These are phyloP conservation scores for Hibiscus tridactylites DNA, from an alignment of 345 rosid species.

Conservation along the genomic window DNA sequence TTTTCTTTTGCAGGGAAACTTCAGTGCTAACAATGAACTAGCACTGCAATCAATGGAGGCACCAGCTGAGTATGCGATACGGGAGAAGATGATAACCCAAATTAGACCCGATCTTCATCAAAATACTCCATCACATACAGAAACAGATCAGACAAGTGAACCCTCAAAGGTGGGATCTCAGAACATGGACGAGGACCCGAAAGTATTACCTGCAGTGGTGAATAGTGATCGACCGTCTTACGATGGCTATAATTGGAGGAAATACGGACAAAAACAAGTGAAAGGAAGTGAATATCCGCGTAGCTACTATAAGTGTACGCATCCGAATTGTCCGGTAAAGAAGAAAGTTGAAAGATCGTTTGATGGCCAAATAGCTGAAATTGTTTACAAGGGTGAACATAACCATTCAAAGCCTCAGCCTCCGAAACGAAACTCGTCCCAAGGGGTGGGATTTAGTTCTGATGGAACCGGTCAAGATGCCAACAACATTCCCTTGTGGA, in stretches of 20 bases:
- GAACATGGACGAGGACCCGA: conserved; percentile 38
- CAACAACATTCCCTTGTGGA: conserved; percentile 20
- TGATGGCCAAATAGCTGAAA: conserved; percentile 83
- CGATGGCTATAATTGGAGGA: conserved; percentile 98
- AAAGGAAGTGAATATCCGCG: conserved; percentile 96
- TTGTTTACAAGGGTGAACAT: conserved; percentile 93
- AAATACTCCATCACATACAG: conserved; percentile 21
- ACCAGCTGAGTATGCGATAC: conserved; percentile 20
- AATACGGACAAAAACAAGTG: conserved; percentile 96
- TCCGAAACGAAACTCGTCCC: conserved; percentile 48
- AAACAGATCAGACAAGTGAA: conserved; percentile 25
- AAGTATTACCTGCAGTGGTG: conserved; percentile 17
- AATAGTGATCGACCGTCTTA: conserved; percentile 50
- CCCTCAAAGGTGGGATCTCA: conserved; percentile 21
- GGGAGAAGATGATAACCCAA: conserved; percentile 31
- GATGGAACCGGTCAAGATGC: conserved; percentile 37
- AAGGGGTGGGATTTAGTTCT: conserved; percentile 30
- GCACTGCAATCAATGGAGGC: conserved; percentile 21
- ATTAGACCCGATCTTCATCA: conserved; percentile 18
- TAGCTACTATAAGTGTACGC: conserved; percentile 92
- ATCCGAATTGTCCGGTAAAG: conserved; percentile 82
- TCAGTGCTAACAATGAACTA: conserved; percentile 23
- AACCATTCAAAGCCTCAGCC: conserved; percentile 77
- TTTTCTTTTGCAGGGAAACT: conserved; percentile 44
- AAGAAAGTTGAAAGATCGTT: conserved; percentile 91